These are phyloP conservation scores for Parsonsia alboflavescens DNA, from an alignment of 257 asterid genomes.

Conservation along the genomic window DNA sequence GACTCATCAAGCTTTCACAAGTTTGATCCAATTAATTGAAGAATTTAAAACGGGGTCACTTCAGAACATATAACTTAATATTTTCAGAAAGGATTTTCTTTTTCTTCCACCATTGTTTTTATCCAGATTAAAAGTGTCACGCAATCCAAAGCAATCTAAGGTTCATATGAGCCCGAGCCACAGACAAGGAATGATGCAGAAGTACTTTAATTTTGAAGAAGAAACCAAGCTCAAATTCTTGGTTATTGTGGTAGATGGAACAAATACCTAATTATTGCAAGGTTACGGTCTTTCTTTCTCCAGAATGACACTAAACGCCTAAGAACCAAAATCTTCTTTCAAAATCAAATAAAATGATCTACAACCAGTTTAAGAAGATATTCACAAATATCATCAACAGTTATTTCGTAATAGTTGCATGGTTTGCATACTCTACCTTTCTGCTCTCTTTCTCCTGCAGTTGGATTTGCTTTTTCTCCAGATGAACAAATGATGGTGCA, in stretches of 20 bases:
- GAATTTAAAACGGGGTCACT: not conserved
- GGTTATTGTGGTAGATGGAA: not conserved
- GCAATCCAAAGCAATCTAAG: not conserved
- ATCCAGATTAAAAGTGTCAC: not conserved
- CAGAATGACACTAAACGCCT: too few species aligned
- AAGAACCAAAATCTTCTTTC: not conserved
- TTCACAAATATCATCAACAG: not conserved
- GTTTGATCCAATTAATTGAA: not conserved
- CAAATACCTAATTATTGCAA: not conserved
- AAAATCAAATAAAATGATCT: not conserved
- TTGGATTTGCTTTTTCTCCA: slow-evolving; percentile 49
- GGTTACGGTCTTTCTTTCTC: not conserved
- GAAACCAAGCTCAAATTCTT: not conserved
- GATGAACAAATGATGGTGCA: slow-evolving; percentile 57
- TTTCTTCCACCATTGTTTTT: not conserved
- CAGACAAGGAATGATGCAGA: not conserved
- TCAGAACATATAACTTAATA: not conserved
- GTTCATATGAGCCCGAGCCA: not conserved
- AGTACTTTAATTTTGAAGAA: not conserved
- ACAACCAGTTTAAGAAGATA: not conserved
- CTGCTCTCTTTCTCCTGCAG: slow-evolving; percentile 55
- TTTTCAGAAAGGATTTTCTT: not conserved
- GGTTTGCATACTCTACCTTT: slow-evolving; percentile 40
- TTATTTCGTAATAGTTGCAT: not conserved
- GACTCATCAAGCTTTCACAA: not conserved